Conservation (phyloP, 306 rosid species). For the Mimosa pudica region DNA sequence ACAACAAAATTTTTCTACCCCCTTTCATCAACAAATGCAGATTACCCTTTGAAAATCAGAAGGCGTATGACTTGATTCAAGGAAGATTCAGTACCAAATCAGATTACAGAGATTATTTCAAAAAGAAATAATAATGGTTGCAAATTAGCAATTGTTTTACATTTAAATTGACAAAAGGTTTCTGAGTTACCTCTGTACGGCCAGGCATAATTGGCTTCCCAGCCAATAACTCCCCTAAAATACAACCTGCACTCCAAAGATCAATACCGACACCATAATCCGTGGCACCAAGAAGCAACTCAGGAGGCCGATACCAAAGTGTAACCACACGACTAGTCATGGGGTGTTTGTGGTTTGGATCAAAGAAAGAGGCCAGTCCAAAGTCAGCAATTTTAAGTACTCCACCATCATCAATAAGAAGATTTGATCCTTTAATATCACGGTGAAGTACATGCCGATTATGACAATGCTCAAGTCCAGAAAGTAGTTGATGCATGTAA, state of each 20-base stretch:
- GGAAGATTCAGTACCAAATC: background rate
- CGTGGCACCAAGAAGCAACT: constrained; percentile 93
- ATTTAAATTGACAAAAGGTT: constrained; percentile 6
- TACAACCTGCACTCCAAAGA: constrained; percentile 98
- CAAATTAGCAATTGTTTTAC: constrained; percentile 3
- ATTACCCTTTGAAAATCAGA: constrained; percentile 2
- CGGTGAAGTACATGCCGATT: constrained; percentile 81
- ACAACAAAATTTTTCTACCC: background rate
- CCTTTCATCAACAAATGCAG: background rate
- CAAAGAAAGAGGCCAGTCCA: constrained; percentile 83
- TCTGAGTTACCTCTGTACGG: constrained; percentile 80
- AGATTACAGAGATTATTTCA: background rate
- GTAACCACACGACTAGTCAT: constrained; percentile 97
- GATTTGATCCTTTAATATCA: constrained; percentile 93
- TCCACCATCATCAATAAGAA: constrained; percentile 78
- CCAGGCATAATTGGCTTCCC: constrained; percentile 99
- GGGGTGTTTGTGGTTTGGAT: constrained; percentile 78
- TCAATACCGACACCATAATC: constrained; percentile 84
- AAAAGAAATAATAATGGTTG: constrained; percentile 9
- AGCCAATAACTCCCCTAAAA: constrained; percentile 85
- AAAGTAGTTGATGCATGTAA: constrained; percentile 80
- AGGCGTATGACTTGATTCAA: constrained; percentile 16
- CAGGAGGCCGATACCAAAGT: constrained; percentile 96
- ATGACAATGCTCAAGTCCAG: constrained; percentile 97
- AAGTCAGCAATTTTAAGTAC: constrained; percentile 88